Percentiles rank a stretch among this genome's conserved stretches.
Conservation (phyloP, 371 early-diverging fungal species). For the Mortierella sp. region DNA sequence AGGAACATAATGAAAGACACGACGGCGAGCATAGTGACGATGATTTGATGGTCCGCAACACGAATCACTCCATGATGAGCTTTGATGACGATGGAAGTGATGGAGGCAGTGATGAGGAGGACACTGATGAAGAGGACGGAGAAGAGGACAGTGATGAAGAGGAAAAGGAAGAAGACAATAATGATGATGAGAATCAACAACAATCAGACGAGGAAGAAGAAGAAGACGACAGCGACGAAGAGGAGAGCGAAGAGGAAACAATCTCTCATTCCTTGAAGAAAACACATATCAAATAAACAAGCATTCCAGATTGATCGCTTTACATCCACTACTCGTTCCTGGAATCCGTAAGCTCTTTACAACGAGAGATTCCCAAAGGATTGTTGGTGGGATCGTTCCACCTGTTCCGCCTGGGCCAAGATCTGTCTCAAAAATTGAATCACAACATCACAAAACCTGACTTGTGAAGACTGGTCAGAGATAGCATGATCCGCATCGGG, state of each 20-base stretch:
- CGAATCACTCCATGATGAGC: slow-evolving; percentile 61
- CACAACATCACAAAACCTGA: slow-evolving; percentile 31
- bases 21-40: slow-evolving; percentile 62
- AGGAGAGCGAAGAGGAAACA: slow-evolving; percentile 27
- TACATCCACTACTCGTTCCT: too few relatives aligned
- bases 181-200: slow-evolving; percentile 29
- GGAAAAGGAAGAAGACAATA: slow-evolving; percentile 43
- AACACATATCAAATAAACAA: slow-evolving; percentile 30
- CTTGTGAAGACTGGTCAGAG: slow-evolving; percentile 52
- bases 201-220: slow-evolving; percentile 38
- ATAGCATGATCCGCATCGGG: slow-evolving; percentile 63
- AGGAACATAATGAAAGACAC: slow-evolving; percentile 62
- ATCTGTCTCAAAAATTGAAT: slow-evolving; percentile 26
- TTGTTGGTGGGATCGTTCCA: slow-evolving; percentile 22
- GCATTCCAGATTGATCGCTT: background rate
- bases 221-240: slow-evolving; percentile 12
- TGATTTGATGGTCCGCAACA: slow-evolving; percentile 66
- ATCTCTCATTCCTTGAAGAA: slow-evolving; percentile 27
- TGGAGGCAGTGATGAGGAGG: slow-evolving; percentile 41
- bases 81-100: slow-evolving; percentile 59
- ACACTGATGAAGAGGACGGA: slow-evolving; percentile 46
- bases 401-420: slow-evolving; percentile 13
- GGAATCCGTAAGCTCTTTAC: background rate
- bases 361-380: slow-evolving; percentile 18
- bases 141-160: slow-evolving; percentile 51